phyloP scores from a whole-genome alignment of 129 eudicot genomes.

The Lonicera japonica region DNA sequence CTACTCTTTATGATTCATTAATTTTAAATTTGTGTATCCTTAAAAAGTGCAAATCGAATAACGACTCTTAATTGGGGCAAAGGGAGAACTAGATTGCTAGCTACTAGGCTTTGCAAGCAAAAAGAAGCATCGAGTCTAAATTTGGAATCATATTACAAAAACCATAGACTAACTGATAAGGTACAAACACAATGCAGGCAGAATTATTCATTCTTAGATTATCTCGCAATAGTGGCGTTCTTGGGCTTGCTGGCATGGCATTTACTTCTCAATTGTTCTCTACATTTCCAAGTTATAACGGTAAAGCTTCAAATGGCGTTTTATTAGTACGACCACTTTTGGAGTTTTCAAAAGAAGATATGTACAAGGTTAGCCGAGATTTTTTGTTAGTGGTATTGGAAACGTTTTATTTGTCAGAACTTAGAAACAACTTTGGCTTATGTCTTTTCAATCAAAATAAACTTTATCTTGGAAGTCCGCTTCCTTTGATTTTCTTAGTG shows the following conservation, averaged over 20 bases:
- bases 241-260: conserved; percentile 99
- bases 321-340: conserved; percentile 78
- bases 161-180: conserved; percentile 3
- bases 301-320: conserved; percentile 43
- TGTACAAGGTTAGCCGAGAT: conserved; percentile 54
- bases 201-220: conserved; percentile 74
- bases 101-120: background rate
- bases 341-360: conserved; percentile 76
- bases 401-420: background rate
- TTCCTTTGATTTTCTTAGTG: too few species aligned
- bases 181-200: conserved; percentile 46
- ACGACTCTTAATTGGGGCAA: too few species aligned
- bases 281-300: conserved; percentile 20
- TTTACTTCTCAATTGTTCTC: conserved; percentile 60
- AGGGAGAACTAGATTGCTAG: background rate
- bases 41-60: too few species aligned
- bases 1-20: background rate
- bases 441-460: too few species aligned
- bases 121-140: background rate
- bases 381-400: background rate
- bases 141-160: background rate
- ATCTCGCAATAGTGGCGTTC: conserved; percentile 94
- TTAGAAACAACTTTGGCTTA: too few species aligned
- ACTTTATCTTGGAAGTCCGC: too few species aligned
- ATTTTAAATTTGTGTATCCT: background rate